Evolutionary conservation across 1,284 basidiomycete genomes (phyloP).

Genomic region (Agroathelia rolfsii): DNA sequence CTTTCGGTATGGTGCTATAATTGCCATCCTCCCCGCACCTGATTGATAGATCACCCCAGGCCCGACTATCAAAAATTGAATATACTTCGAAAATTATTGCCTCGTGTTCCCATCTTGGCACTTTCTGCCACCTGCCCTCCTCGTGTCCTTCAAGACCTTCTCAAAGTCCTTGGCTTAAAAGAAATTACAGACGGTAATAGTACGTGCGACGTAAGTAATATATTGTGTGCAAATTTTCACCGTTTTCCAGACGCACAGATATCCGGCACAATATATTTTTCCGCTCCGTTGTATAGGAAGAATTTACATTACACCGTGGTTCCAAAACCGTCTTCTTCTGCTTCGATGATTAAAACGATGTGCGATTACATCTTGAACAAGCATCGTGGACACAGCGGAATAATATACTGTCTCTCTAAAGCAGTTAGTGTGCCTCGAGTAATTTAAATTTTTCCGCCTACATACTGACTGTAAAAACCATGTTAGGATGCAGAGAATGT

Average conservation of each 20-base stretch:
- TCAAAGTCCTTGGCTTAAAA: slow-evolving; percentile 64
- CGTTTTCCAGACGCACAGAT: no score
- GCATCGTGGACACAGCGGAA: slow-evolving; percentile 72
- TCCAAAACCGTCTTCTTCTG: slow-evolving; percentile 55
- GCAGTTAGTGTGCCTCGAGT: slow-evolving; percentile 38
- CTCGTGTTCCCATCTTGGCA: slow-evolving; percentile 73
- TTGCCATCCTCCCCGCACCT: slow-evolving; percentile 3
- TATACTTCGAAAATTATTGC: slow-evolving; percentile 63
- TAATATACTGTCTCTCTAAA: slow-evolving; percentile 81
- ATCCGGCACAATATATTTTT: slow-evolving; percentile 85
- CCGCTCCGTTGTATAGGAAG: slow-evolving; percentile 78
- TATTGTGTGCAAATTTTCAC: no score
- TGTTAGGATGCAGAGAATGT: slow-evolving; percentile 75
- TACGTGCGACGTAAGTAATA: slow-evolving; percentile 26
- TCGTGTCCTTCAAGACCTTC: slow-evolving; percentile 68
- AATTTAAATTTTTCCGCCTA: no score
- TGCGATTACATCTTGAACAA: slow-evolving; percentile 63
- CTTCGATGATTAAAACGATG: slow-evolving; percentile 52
- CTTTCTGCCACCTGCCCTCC: slow-evolving; percentile 85
- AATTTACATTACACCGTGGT: slow-evolving; percentile 78
- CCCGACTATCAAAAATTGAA: slow-evolving; percentile 80
- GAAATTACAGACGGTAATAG: slow-evolving; percentile 54
- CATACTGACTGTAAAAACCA: no score
- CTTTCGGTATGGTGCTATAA: slow-evolving; percentile 31
- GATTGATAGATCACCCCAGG: slow-evolving; percentile 27